Percentiles rank a stretch among this genome's conserved stretches.
These are phyloP conservation scores for Phialemonium atrogriseum DNA, from an alignment of 2,329 filamentous ascomycete genomes.

Conservation along the genomic window DNA sequence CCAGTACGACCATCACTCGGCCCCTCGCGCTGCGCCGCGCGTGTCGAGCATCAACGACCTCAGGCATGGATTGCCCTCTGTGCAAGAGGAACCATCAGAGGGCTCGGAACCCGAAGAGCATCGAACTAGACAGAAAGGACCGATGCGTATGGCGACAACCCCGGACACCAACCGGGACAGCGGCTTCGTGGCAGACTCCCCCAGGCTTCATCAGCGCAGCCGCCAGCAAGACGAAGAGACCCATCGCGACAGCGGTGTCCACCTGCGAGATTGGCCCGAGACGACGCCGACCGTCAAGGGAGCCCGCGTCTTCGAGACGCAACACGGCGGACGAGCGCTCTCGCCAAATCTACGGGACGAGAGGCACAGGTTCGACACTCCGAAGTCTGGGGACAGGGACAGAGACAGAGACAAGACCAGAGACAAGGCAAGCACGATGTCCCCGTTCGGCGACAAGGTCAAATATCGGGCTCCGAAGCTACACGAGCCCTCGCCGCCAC, in stretches of 20 bases:
- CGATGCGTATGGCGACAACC: constrained; percentile 11
- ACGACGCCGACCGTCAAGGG: constrained; percentile 2
- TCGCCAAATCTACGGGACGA: no score
- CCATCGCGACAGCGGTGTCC: constrained; percentile 48
- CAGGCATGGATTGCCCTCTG: constrained; percentile 38
- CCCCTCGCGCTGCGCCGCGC: constrained; percentile 8
- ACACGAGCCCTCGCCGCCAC: constrained; percentile 26
- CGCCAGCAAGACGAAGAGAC: constrained; percentile 23
- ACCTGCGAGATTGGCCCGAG: constrained; percentile 41
- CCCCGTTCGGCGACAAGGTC: neutral
- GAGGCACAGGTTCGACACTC: neutral
- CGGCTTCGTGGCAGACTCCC: constrained; percentile 39
- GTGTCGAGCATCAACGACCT: constrained; percentile 26
- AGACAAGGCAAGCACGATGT: neutral
- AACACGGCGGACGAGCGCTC: no score
- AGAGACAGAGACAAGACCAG: no score
- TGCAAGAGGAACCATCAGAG: constrained; percentile 43
- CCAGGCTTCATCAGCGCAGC: constrained; percentile 23
- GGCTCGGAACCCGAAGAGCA: constrained; percentile 27
- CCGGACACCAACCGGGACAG: constrained; percentile 40
- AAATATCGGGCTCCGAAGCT: constrained; percentile 22
- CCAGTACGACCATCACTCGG: constrained; percentile 9
- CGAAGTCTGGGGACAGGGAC: no score
- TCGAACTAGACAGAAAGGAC: constrained; percentile 13
- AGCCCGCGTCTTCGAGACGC: constrained; percentile 3